Evolutionary conservation across 768 basidiomycete genomes (phyloP), one percentile per base, ranked within the genome.

Genomic region (Pleurotus cornucopiae): DNA sequence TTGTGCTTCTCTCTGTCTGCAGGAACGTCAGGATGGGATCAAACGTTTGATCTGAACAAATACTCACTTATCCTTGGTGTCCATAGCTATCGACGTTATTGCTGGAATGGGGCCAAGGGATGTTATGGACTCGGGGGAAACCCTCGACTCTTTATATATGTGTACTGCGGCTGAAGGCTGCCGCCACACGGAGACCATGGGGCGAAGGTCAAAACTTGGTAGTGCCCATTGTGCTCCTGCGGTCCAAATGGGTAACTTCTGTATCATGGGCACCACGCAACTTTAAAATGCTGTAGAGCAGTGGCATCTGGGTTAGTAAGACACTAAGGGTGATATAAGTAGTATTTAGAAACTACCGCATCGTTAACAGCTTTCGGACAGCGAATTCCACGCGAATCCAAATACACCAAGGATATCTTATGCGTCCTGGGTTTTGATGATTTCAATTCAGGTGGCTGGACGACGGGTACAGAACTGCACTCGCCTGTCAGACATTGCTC

Each of bases 221-320:
- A 41, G 37, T 53, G 51, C 48, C 48, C 48, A 49, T 49, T 34
- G 30, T 49, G 25, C 48, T 16, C n/a, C 51, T 53, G 51, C 51
- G 51, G 41, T 53, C 51, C 41, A 53, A 40, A 53, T 53, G 39
- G 51, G 39, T 48, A 14, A 53, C 39, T 9, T 20, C 23, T n/a
- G 37, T 20, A 16, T 21, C 39, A 18, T 16, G 16, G 39, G 51
- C 18, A 30, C n/a, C 16, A n/a, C 38, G 7, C 39, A 53, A 53
- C 51, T 53, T 40, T 53, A 41, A 53, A 53, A 53, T 53, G 51
- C 51, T 53, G 51, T 53, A 40, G 51, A 53, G 51, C 39, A 37
- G 23, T 16, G 11, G 48, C 25, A n/a, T 26, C 38, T 49, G 38
- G 34, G 25, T n/a, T 37, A 34, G 25, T 30, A 6, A 49, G 48